phyloP scores from a whole-genome alignment of 2,329 filamentous ascomycete species.

The Biscogniauxia sp. region DNA sequence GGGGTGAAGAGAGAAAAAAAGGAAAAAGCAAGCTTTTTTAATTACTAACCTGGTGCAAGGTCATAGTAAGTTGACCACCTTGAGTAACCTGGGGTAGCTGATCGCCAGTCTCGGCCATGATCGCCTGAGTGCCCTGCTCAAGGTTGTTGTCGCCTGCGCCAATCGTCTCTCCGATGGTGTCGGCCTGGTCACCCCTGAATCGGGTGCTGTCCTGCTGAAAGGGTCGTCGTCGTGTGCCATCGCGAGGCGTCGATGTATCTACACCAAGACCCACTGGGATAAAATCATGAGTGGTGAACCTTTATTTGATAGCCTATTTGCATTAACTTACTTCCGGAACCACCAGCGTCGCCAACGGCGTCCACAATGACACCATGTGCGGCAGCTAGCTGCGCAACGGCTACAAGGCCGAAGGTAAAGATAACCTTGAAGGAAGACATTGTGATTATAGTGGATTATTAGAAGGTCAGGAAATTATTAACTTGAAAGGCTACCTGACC shows the following conservation, averaged over 20 bases:
- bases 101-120: slow-evolving; percentile 56
- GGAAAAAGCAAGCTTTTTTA: neutral
- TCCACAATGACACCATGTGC: slow-evolving; percentile 60
- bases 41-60: slow-evolving; percentile 52
- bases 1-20: too few relatives aligned
- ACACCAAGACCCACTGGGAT: slow-evolving; percentile 44
- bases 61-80: slow-evolving; percentile 59
- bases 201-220: slow-evolving; percentile 65
- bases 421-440: slow-evolving; percentile 30
- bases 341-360: slow-evolving; percentile 57
- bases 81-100: slow-evolving; percentile 57
- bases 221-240: slow-evolving; percentile 57
- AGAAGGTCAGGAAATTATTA: slow-evolving; percentile 12
- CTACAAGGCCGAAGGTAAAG: slow-evolving; percentile 47
- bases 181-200: slow-evolving; percentile 53
- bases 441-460: slow-evolving; percentile 2
- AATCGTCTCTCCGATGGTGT: slow-evolving; percentile 58
- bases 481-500: slow-evolving; percentile 21
- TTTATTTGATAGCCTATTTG: neutral
- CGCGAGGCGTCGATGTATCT: slow-evolving; percentile 56
- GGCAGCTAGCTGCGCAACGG: slow-evolving; percentile 53
- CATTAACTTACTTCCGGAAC: slow-evolving; percentile 44
- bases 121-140: slow-evolving; percentile 53
- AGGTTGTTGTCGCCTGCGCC: slow-evolving; percentile 55
- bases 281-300: neutral